Evolutionary conservation across 2,329 filamentous ascomycete genomes (phyloP), one percentile per base, ranked within the genome.

Genomic region (Leptographium lundbergii): DNA sequence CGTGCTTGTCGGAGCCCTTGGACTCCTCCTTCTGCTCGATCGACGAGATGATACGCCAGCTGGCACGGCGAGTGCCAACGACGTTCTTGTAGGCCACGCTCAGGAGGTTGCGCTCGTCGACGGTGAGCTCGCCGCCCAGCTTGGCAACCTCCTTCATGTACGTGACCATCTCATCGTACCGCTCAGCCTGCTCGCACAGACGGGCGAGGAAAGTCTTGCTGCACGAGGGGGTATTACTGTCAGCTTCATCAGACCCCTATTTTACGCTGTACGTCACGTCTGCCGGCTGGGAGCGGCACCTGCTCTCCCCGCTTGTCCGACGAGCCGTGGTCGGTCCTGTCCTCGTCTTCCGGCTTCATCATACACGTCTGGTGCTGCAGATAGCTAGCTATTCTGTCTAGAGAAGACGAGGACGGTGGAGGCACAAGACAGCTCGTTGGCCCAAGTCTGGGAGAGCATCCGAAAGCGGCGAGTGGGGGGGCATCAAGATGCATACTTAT

Each of bases 151-250:
- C 92, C 86, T 96, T 97, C 92, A 97, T 97, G 85, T 96, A 96
- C 82, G 96, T 91, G 68, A 97, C 92, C 92, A 97, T 96, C 80
- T 96, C 92, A 92, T 99, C 92, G 80, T 99, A 99, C 74, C 92
- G 92, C 85, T 97, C 94, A 75, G 94, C 94, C 86, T 99, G 94
- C 89, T 97, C 94, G 84, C 94, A 97, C 75, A 99, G 91, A 81
- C 94, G 87, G 77, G 94, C 94, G 77, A 97, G 90, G 85, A 97
- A 97, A 74, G 94, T 97, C 87, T 97, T 97, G 88, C 91, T 96
- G 75, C 73, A 68, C 7, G 32, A 17, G 3, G 32, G 6, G 17
- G 3, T 3, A 51, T 13, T 22, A 19, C 25, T n/a, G 60, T 63
- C 54, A 63, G 61, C 39, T 42, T 42, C 39, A 42, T 42, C 39